Base-by-base conservation (phyloP, 495 filamentous ascomycete genomes). In the Hypoxylon crocopeplum region DNA sequence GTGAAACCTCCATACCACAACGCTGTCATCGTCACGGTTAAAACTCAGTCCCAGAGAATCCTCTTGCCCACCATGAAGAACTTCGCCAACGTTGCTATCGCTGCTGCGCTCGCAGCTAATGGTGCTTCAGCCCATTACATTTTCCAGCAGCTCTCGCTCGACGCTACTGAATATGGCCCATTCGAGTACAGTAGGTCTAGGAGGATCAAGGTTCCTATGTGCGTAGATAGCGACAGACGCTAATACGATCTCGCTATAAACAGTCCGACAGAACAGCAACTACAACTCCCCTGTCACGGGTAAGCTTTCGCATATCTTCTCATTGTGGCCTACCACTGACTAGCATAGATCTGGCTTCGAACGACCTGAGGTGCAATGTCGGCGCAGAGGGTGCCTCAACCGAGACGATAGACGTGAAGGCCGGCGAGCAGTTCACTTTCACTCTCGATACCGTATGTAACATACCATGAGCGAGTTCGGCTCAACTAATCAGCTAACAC, bases 351-450 rank as follows among this genome's bases (percentile, higher is more conserved):
- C 67, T 81, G n/a, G 32, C 71, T 1, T 76, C 73, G 5, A 64
- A 59, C 25, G 77, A 82, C 50, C 71, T 83, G 27, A 71, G 79
- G 12, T 83, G 80, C 72, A 83, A 83, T 59, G 78, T 80, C 7
- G 79, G 77, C 34, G 78, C 77, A n/a, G 55, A 70, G 13, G 75
- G 76, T 13, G 48, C 53, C 15, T 56, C 55, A 15, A 80, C 79
- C 0, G 42, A 69, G 5, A 76, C 70, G 1, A 58, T 68, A 11
- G 70, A 70, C 0, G 69, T 77, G 22, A 74, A 74, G 38, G 74
- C 80, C 3, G 80, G 80, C 1, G 67, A 74, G 8, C 52, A 60
- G 11, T 64, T 81, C 30, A 72, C 67, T 7, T 79, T 76, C 54
- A 75, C 71, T 7, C 71, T 72, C 7, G 75, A 75, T 40, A 66